These are phyloP conservation scores for Phlebiopsis flavidoalba DNA, from an alignment of 768 basidiomycete genomes.

Conservation along the genomic window DNA sequence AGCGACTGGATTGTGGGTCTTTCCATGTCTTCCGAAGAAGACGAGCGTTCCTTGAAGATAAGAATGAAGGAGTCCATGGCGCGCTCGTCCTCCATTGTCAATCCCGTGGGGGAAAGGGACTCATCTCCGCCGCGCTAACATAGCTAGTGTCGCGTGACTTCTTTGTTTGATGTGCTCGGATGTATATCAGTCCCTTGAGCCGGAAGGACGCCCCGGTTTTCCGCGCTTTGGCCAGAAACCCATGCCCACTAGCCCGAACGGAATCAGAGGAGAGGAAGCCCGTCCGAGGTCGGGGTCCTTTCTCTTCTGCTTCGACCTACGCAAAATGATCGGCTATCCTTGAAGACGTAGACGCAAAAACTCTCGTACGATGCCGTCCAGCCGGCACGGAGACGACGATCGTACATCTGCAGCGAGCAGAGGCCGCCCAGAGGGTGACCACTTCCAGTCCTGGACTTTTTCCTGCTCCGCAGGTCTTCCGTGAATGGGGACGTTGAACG, in stretches of 20 bases:
- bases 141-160: conserved; percentile 80
- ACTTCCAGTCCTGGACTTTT: conserved; percentile 84
- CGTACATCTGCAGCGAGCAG: conserved; percentile 88
- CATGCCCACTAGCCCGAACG: conserved; percentile 37
- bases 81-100: conserved; percentile 93
- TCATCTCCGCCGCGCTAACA: conserved; percentile 76
- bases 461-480: conserved; percentile 83
- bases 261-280: conserved; percentile 56
- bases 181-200: conserved; percentile 93
- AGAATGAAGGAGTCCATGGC: conserved; percentile 91
- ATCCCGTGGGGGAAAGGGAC: conserved; percentile 90
- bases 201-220: conserved; percentile 58
- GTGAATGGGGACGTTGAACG: conserved; percentile 82
- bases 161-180: conserved; percentile 91
- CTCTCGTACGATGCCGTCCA: conserved; percentile 86
- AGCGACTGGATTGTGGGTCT: conserved; percentile 75
- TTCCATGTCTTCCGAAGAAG: conserved; percentile 79
- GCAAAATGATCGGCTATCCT: conserved; percentile 96
- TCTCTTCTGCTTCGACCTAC: conserved; percentile 97
- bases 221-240: conserved; percentile 38
- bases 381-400: conserved; percentile 82
- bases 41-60: conserved; percentile 87
- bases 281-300: conserved; percentile 70
- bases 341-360: conserved; percentile 97
- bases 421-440: conserved; percentile 88